A percentile compares a stretch with the other conserved stretches of the same genome.
Evolutionary conservation across 164 flowering plant species (phyloP).

Genomic region (Echeveria elegans): DNA sequence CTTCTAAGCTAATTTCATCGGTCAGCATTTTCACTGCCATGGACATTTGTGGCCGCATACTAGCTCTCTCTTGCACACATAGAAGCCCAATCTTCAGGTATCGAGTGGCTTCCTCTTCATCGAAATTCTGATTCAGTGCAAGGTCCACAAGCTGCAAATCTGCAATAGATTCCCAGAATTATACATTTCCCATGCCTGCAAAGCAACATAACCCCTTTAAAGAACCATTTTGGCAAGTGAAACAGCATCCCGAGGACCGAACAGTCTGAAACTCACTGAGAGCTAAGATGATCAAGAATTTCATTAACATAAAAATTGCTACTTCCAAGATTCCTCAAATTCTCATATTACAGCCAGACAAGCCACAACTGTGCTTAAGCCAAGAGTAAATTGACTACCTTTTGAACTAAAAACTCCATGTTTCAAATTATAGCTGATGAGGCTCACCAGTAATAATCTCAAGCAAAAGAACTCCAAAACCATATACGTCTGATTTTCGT

Average conservation of each 20-base stretch:
- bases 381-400: conserved; percentile 35
- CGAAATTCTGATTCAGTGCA: conserved; percentile 23
- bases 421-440: conserved; percentile 30
- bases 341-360: neutral
- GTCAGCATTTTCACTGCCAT: conserved; percentile 36
- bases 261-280: too few species aligned
- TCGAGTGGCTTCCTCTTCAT: conserved; percentile 36
- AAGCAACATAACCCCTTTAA: neutral
- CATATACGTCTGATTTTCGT: conserved; percentile 60
- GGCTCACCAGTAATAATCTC: conserved; percentile 44
- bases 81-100: conserved; percentile 52
- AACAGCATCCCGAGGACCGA: too few species aligned
- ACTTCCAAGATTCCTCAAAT: neutral
- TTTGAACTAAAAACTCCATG: conserved; percentile 44
- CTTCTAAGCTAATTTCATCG: conserved; percentile 18
- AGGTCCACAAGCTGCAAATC: conserved; percentile 46
- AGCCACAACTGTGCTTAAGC: neutral
- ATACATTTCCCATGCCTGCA: conserved; percentile 65
- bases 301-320: neutral
- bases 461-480: conserved; percentile 54
- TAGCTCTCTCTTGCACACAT: conserved; percentile 51
- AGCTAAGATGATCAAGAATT: too few species aligned
- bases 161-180: conserved; percentile 19
- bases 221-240: too few species aligned
- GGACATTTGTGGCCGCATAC: conserved; percentile 48